Evolutionary conservation across 1,284 basidiomycete genomes (phyloP), one percentile per base, ranked within the genome.

Genomic region (Cutaneotrichosporon mucoides): DNA sequence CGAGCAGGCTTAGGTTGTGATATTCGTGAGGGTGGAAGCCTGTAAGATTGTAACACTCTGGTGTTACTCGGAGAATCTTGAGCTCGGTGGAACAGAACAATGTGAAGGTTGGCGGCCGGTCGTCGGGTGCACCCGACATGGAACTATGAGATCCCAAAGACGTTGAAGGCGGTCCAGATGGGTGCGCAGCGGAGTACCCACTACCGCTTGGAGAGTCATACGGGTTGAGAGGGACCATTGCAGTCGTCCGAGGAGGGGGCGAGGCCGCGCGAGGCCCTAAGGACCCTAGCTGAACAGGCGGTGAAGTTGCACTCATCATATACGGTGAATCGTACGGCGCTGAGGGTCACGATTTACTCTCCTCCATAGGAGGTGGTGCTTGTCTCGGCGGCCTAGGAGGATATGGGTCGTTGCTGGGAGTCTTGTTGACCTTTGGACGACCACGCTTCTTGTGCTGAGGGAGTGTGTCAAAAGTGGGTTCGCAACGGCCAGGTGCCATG

Each of bases 401-500:
- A 52, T 71, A 76, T 11, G 73, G 72, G 44, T 69, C 68, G 7
- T 61, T 63, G 2, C 65, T 55, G 1, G 66, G 59, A 6, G 67
- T 60, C 63, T 71, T 72, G 41, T 67, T 63, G 16, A 72, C 72
- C 54, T 74, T 75, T 53, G 75, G 74, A 45, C 75, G 57, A 2
- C 75, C 75, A 13, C 75, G 66, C 55, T 77, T 77, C 62, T 76
- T 76, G 59, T 75, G 74, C 75, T 77, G 24, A 49, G 5, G 5
- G 7, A 5, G 43, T 7, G 16, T 33, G 51, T 57, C 43, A 48
- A 16, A 41, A 40, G 9, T 40, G 24, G 24, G 24, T 24, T 24
- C 24, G 24, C 24, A 24, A 24, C 24, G 24, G 24, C 24, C 24
- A 24, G 24, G 24, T 24, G 24, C 24, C 24, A 24, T 24, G 24